These are phyloP conservation scores for Yarrowia sp. DNA, from an alignment of 805 yeast genomes.

Conservation along the genomic window DNA sequence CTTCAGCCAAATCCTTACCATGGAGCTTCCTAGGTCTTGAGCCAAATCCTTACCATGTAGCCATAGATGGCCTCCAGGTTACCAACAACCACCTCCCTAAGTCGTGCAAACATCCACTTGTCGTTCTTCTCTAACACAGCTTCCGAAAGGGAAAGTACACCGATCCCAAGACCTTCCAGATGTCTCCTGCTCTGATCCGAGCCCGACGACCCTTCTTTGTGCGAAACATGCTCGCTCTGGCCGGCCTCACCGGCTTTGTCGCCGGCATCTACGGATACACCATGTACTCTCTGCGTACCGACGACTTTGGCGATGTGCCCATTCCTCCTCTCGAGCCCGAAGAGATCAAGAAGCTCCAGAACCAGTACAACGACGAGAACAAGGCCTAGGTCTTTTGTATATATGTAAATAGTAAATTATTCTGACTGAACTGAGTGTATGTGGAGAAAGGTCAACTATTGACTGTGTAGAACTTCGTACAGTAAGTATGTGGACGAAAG, in stretches of 20 bases:
- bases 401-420: constrained; percentile 38
- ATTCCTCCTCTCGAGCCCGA: constrained; percentile 88
- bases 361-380: constrained; percentile 22
- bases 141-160: constrained; percentile 35
- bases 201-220: constrained; percentile 88
- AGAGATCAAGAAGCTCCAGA: constrained; percentile 51
- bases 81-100: too few relatives aligned
- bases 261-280: constrained; percentile 61
- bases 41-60: too few relatives aligned
- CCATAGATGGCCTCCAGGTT: too few relatives aligned
- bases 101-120: too few relatives aligned
- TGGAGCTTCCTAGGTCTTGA: too few relatives aligned
- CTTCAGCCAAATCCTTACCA: too few relatives aligned
- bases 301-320: constrained; percentile 90
- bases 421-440: constrained; percentile 28
- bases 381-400: constrained; percentile 36
- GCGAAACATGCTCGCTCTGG: constrained; percentile 71
- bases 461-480: too few relatives aligned
- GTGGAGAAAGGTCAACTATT: too few relatives aligned
- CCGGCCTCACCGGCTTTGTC: constrained; percentile 66
- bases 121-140: constrained; percentile 11
- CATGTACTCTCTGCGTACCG: constrained; percentile 54
- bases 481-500: too few relatives aligned
- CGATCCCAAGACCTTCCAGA: constrained; percentile 64
- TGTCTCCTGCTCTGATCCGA: constrained; percentile 92